Percentiles rank a stretch among this genome's conserved stretches.
These are phyloP conservation scores for Agrocybe chaxingu DNA, from an alignment of 768 basidiomycete species.

Conservation along the genomic window DNA sequence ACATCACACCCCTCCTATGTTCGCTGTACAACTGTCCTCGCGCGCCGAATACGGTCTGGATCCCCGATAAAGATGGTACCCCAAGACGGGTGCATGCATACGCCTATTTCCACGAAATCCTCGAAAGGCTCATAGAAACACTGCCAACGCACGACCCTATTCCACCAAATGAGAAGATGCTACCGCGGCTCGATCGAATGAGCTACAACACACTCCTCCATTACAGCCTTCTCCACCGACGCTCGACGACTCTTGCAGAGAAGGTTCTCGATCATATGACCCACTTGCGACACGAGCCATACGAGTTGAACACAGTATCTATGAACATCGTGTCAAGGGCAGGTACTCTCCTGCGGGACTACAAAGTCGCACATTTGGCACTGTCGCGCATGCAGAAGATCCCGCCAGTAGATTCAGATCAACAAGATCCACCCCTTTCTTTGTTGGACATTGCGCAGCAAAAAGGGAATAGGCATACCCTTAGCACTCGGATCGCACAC, in stretches of 20 bases:
- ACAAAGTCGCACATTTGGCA: not conserved
- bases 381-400: not conserved
- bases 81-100: conserved; percentile 35
- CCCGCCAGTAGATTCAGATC: not conserved
- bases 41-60: conserved; percentile 35
- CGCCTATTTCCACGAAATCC: conserved; percentile 45
- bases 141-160: conserved; percentile 21
- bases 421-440: not conserved
- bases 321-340: conserved; percentile 19
- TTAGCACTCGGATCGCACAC: conserved; percentile 50
- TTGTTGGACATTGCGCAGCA: conserved; percentile 7
- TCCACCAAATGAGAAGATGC: conserved; percentile 2
- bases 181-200: conserved; percentile 17
- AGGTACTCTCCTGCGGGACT: not conserved
- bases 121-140: conserved; percentile 35
- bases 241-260: conserved; percentile 45
- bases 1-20: conserved; percentile 43
- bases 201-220: conserved; percentile 61
- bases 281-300: conserved; percentile 30
- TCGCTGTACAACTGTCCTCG: conserved; percentile 45
- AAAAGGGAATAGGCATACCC: conserved; percentile 40
- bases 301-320: conserved; percentile 47
- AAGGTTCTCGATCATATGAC: conserved; percentile 56
- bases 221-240: conserved; percentile 62
- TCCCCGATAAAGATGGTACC: conserved; percentile 22